Evolutionary conservation across 306 rosid species (phyloP).

Genomic region (Gleditsia sinensis): DNA sequence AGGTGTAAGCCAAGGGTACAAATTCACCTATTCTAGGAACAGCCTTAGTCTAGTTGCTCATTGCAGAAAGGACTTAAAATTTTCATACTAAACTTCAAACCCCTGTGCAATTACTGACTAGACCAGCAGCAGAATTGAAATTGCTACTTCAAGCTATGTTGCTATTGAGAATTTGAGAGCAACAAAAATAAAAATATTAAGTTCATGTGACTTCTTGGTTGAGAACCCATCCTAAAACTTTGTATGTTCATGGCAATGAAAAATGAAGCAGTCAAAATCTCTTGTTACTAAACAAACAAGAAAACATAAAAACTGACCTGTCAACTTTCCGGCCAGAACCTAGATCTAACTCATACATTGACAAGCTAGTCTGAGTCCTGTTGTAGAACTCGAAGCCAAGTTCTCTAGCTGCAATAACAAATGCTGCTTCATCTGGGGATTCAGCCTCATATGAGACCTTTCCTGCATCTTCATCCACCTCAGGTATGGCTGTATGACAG

Average conservation of each 20-base stretch:
- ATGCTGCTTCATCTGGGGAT: slow-evolving; percentile 86
- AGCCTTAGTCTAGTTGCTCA: no score
- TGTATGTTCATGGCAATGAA: not conserved
- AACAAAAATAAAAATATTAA: not conserved
- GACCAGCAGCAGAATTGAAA: not conserved
- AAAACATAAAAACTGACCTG: slow-evolving; percentile 41
- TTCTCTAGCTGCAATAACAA: slow-evolving; percentile 70
- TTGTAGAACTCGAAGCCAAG: slow-evolving; percentile 50
- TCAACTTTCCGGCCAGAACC: slow-evolving; percentile 52
- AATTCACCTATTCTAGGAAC: no score
- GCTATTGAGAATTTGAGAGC: not conserved
- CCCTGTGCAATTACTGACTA: not conserved
- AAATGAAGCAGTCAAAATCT: not conserved
- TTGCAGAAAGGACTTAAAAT: no score
- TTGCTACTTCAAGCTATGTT: not conserved
- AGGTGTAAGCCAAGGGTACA: no score
- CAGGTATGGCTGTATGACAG: slow-evolving; percentile 64
- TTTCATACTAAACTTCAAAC: no score
- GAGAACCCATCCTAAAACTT: not conserved
- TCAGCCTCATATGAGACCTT: slow-evolving; percentile 71
- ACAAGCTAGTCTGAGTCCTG: slow-evolving; percentile 63
- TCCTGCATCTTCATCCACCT: slow-evolving; percentile 37
- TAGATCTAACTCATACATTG: slow-evolving; percentile 60
- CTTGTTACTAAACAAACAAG: not conserved
- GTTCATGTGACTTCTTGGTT: not conserved